phyloP scores from a whole-genome alignment of 1,139 yeast species.

The Scheffersomyces lignicola region DNA sequence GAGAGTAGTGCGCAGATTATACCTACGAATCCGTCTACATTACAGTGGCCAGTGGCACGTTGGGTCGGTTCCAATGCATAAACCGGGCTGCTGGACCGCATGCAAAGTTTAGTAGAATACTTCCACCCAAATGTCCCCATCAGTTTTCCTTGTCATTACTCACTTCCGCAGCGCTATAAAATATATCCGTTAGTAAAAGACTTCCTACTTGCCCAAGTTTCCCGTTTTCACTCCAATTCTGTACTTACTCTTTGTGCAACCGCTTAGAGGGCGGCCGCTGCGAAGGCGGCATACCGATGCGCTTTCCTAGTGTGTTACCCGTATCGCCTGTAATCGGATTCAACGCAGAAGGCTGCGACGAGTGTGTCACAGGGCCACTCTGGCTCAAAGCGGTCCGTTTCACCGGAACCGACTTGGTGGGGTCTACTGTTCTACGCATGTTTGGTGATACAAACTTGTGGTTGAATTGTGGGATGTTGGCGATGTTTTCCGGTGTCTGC shows the following conservation, averaged over 20 bases:
- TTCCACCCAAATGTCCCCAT: too few relatives aligned
- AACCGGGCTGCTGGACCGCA: too few relatives aligned
- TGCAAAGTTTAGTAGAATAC: too few relatives aligned
- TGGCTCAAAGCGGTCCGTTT: slow-evolving; percentile 34
- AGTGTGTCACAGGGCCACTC: slow-evolving; percentile 1
- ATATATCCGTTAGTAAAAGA: too few relatives aligned
- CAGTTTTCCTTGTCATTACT: too few relatives aligned
- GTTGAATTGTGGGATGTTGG: slow-evolving; percentile 43
- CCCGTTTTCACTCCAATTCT: too few relatives aligned
- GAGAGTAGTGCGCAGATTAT: too few relatives aligned
- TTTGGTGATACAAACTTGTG: slow-evolving; percentile 52
- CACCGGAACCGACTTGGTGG: slow-evolving; percentile 57
- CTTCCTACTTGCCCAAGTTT: too few relatives aligned
- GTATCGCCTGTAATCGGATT: slow-evolving; percentile 6
- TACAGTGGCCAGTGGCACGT: too few relatives aligned
- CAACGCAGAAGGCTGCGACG: slow-evolving; percentile 22
- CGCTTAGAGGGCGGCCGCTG: slow-evolving; percentile 11
- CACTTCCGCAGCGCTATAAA: too few relatives aligned
- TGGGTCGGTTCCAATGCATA: too few relatives aligned
- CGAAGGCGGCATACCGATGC: slow-evolving; percentile 13
- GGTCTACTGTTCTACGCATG: slow-evolving; percentile 56
- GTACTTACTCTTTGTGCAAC: slow-evolving; percentile 16
- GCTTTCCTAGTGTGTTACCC: slow-evolving; percentile 8
- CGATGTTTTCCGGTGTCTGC: slow-evolving; percentile 37
- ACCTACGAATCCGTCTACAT: too few relatives aligned